Evolutionary conservation across 805 yeast species (phyloP).

Genomic region (Tetrapisispora phaffii): DNA sequence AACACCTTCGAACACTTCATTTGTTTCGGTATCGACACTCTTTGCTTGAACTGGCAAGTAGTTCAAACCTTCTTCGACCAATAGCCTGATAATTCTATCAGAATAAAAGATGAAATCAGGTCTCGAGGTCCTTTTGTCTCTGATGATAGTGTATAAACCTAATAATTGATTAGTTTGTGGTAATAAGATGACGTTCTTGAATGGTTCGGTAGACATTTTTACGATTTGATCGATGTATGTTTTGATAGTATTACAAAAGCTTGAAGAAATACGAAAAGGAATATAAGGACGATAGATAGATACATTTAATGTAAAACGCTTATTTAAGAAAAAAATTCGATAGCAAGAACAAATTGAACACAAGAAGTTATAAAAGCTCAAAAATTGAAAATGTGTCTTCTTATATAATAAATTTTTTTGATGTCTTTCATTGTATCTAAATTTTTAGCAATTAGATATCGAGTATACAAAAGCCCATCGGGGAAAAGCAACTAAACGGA

Average conservation of each 20-base stretch:
- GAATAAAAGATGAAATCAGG: conserved; percentile 93
- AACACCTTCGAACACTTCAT: conserved; percentile 62
- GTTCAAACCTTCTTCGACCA: conserved; percentile 93
- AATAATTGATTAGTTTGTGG: conserved; percentile 84
- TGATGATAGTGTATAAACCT: conserved; percentile 82
- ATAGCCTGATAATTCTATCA: conserved; percentile 83
- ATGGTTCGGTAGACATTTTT: conserved; percentile 22
- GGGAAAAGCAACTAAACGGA: too few relatives aligned
- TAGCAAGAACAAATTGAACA: too few relatives aligned
- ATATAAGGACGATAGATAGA: too few relatives aligned
- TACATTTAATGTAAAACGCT: too few relatives aligned
- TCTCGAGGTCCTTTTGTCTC: conserved; percentile 70
- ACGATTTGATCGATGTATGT: not conserved
- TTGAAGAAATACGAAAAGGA: not conserved
- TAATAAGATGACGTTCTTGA: conserved; percentile 50
- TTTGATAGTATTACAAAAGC: too few relatives aligned
- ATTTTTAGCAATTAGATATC: too few relatives aligned
- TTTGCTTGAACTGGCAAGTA: conserved; percentile 77
- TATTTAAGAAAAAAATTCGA: too few relatives aligned
- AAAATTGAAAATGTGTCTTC: not conserved
- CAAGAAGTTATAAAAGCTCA: too few relatives aligned
- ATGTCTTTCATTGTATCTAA: not conserved
- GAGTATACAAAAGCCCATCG: too few relatives aligned
- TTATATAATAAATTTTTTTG: too few relatives aligned
- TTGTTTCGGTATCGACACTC: conserved; percentile 67